phyloP scores from a whole-genome alignment of 371 early-diverging fungal genomes.

The Coemansia sp. region DNA sequence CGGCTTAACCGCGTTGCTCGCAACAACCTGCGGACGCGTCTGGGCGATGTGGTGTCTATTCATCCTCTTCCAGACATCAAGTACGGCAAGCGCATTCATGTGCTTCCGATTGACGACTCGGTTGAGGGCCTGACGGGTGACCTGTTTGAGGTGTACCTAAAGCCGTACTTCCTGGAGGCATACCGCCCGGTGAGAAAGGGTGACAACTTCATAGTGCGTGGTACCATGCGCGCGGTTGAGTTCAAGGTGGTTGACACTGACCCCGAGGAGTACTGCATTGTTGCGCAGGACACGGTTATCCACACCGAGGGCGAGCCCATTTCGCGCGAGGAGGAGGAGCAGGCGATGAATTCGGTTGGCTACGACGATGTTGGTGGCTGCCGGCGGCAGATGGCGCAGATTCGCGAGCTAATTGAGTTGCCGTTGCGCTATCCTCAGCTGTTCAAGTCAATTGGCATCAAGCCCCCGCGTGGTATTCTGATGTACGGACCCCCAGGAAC shows the following conservation, averaged over 20 bases:
- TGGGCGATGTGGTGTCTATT: slow-evolving; percentile 97
- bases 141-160: slow-evolving; percentile 95
- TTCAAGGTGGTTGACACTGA: slow-evolving; percentile 99
- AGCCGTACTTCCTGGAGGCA: slow-evolving; percentile 97
- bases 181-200: slow-evolving; percentile 95
- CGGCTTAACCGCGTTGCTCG: slow-evolving; percentile 95
- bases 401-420: slow-evolving; percentile 98
- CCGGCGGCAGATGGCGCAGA: slow-evolving; percentile 99
- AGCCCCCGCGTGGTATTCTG: slow-evolving; percentile 97
- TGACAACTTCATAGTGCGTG: slow-evolving; percentile 92
- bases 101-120: slow-evolving; percentile 98
- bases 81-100: slow-evolving; percentile 93
- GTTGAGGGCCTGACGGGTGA: slow-evolving; percentile 97
- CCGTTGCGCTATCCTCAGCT: slow-evolving; percentile 98
- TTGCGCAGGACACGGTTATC: slow-evolving; percentile 97
- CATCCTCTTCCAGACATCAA: slow-evolving; percentile 93
- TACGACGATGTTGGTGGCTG: slow-evolving; percentile 99
- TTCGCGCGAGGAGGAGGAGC: slow-evolving; percentile 98
- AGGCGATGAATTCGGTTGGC: slow-evolving; percentile 87
- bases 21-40: slow-evolving; percentile 94
- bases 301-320: slow-evolving; percentile 97
- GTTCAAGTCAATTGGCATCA: slow-evolving; percentile 98
- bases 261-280: slow-evolving; percentile 94
- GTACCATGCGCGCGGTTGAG: slow-evolving; percentile 97
- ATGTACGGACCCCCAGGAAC: slow-evolving; percentile 99